A percentile compares a stretch with the other conserved stretches of the same genome.
These are phyloP conservation scores for Ceratocystis huliohia DNA, from an alignment of 2,329 filamentous ascomycete species.

Conservation along the genomic window DNA sequence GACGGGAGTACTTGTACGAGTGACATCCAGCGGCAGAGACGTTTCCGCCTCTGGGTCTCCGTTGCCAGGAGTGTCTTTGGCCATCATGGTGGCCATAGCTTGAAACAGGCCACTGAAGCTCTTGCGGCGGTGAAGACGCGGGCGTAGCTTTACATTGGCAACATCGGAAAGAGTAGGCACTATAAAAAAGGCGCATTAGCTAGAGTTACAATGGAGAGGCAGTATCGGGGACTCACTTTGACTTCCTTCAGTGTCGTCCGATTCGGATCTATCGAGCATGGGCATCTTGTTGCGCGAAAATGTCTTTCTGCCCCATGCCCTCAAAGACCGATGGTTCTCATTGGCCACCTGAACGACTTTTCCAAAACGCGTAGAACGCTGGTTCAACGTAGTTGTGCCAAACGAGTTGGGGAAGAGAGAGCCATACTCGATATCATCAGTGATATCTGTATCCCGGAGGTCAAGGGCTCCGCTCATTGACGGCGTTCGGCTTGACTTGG, in stretches of 20 bases:
- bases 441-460: constrained; percentile 20
- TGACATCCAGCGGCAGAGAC: background rate
- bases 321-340: constrained; percentile 19
- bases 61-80: constrained; percentile 5
- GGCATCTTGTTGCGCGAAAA: constrained; percentile 17
- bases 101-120: constrained; percentile 19
- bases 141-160: constrained; percentile 9
- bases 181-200: background rate
- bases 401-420: constrained; percentile 19
- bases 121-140: constrained; percentile 17
- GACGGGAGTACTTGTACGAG: background rate
- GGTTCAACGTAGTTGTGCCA: constrained; percentile 15
- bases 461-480: constrained; percentile 19
- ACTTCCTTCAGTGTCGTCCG: constrained; percentile 13
- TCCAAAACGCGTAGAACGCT: constrained; percentile 2
- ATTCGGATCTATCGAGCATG: constrained; percentile 14
- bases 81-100: constrained; percentile 17
- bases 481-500: constrained; percentile 14
- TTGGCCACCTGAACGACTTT: constrained; percentile 14
- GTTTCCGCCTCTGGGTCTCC: background rate
- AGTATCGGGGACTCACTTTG: background rate
- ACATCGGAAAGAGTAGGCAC: background rate
- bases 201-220: background rate
- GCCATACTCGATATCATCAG: constrained; percentile 18
- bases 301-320: constrained; percentile 18